These are phyloP conservation scores for Sphagnum magellanicum DNA, from an alignment of 228 moss, liverwort and hornwort genomes.

Conservation along the genomic window DNA sequence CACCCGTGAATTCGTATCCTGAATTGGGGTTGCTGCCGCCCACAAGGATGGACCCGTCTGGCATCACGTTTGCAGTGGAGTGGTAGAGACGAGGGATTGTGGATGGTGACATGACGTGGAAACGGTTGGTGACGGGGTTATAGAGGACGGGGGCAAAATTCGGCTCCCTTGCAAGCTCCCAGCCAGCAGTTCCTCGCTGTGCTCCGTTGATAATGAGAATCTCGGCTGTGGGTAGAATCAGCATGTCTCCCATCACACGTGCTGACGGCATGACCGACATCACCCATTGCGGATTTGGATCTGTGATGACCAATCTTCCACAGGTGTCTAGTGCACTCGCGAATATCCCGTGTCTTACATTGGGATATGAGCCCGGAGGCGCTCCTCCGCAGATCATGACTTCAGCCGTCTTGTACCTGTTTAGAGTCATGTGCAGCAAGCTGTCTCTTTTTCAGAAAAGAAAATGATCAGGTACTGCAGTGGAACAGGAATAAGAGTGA, in stretches of 20 bases:
- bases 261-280: conserved; percentile 43
- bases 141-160: conserved; percentile 13
- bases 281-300: conserved; percentile 8
- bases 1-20: conserved; percentile 18
- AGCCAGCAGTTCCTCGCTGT: conserved; percentile 13
- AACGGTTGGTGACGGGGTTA: conserved; percentile 1
- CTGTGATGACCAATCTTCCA: conserved; percentile 21
- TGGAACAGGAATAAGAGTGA: too few relatives aligned
- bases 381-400: conserved; percentile 18
- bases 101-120: conserved; percentile 1
- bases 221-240: conserved; percentile 28
- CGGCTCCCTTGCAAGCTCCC: conserved; percentile 10
- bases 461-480: too few relatives aligned
- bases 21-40: conserved; percentile 13
- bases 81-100: conserved; percentile 34
- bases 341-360: background rate
- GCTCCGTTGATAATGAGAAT: conserved; percentile 25
- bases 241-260: conserved; percentile 45
- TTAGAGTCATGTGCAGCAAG: background rate
- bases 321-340: conserved; percentile 15
- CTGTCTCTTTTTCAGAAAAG: too few relatives aligned
- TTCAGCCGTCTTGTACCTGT: conserved; percentile 10
- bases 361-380: conserved; percentile 3
- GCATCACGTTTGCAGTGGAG: conserved; percentile 17
- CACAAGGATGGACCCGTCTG: conserved; percentile 20